Base-by-base conservation (phyloP, 1,284 basidiomycete species). In the Butyriboletus appendiculatus region DNA sequence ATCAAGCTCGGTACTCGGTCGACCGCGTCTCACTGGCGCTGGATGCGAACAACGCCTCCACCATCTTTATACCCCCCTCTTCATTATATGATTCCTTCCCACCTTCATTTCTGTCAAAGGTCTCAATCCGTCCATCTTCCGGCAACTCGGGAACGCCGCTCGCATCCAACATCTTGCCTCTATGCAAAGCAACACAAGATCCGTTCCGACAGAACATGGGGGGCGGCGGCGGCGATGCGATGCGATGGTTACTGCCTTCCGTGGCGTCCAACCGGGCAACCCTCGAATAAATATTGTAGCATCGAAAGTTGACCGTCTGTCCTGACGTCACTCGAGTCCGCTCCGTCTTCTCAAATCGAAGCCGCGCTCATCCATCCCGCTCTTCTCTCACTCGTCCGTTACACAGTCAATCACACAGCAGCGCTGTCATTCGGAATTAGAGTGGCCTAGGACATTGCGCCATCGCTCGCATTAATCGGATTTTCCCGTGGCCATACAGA, bases 281-380 rank as follows among this genome's bases (percentile, higher is more conserved):
- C 26, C 26, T 26, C 26, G 26, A 26, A 26, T 10, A 26, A 26
- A 26, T 10, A 26, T 26, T 26, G 26, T 26, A 26, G 9, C 10
- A 10, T 26, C 26, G 26, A 26, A 26, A 26, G 26, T 26, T 2
- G 26, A 9, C 26, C 26, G 28, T 28, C 43, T 34, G n/a, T 43
- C 39, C 26, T 58, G 44, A 58, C 59, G 54, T 59, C 55, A 60
- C 40, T 38, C 42, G 57, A 44, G 42, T 8, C 59, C 7, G 49
- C 20, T 38, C 40, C 28, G 45, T 32, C 30, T 34, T 26, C 49
- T 42, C 41, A 37, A 22, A 52, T 15, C 14, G 35, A 44, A 30
- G 18, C 15, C 11, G 8, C 18, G 15, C 16, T 49, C 34, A 4
- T 15, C 14, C 24, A 16, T 16, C 22, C 39, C 18, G 10, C 34